A percentile compares a stretch with the other conserved stretches of the same genome.
Evolutionary conservation across 768 basidiomycete species (phyloP).

Genomic region (Mycena crocata): DNA sequence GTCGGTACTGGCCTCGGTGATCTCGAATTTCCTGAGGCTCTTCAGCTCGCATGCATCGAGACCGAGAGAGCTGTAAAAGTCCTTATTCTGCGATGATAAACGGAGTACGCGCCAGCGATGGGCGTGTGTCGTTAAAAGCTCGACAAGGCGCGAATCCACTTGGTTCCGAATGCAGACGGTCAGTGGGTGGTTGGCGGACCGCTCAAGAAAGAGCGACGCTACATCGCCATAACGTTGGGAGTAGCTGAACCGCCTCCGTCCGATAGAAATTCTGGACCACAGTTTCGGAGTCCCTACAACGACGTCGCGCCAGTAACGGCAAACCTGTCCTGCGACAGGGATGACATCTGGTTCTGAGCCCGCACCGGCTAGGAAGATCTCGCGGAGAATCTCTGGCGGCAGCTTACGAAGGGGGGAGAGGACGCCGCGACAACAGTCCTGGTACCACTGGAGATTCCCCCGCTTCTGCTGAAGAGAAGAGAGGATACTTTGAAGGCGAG

Average conservation of each 20-base stretch:
- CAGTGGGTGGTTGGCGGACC: constrained; percentile 9
- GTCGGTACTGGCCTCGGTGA: background rate
- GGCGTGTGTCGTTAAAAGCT: background rate
- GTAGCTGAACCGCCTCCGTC: constrained; percentile 21
- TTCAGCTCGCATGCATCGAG: constrained; percentile 1
- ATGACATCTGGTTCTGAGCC: constrained; percentile 12
- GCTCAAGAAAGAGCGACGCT: constrained; percentile 29
- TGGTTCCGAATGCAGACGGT: constrained; percentile 13
- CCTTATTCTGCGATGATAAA: background rate
- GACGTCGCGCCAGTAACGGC: constrained; percentile 27
- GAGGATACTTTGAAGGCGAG: constrained; percentile 22
- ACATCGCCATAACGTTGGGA: constrained; percentile 6
- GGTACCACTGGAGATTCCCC: constrained; percentile 9
- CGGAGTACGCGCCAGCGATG: constrained; percentile 20
- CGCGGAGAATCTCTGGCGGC: constrained; percentile 26
- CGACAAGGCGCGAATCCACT: background rate
- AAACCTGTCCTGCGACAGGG: constrained; percentile 24
- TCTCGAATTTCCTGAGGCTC: constrained; percentile 25
- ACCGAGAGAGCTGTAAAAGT: constrained; percentile 6
- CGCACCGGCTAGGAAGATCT: constrained; percentile 14
- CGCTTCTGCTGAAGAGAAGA: background rate
- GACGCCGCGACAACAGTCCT: constrained; percentile 14
- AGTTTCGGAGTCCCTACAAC: constrained; percentile 13
- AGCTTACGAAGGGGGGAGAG: constrained; percentile 27
- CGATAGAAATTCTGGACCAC: constrained; percentile 28